Base-by-base conservation (phyloP, 176 grass and related monocot genomes). In the Aegilops tauschii region DNA sequence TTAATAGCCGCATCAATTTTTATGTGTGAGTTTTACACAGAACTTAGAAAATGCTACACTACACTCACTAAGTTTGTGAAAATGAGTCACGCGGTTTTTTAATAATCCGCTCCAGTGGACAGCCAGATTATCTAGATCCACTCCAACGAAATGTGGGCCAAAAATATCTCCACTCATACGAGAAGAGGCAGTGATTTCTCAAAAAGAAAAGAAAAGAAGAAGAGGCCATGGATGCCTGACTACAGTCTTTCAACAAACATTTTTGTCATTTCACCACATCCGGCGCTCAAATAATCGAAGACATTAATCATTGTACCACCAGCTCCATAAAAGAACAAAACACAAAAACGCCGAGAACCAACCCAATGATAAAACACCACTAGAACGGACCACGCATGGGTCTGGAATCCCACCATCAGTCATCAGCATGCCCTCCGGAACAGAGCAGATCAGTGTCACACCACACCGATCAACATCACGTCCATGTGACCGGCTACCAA, bases 401-500 rank as follows among this genome's bases (percentile, higher is more conserved):
- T 4, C 47, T 0, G 47, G 47, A 12, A 50, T 50, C 13, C 47
- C 47, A 49, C 45, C 45, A 16, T 50, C 16, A 50, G 47, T 12
- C 45, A 16, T 50, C 16, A 50, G 47, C 47, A 50, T 74, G 59
- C 61, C 85, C 59, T 68, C 35, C 56, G 47, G 56, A 79, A 39
- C 28, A 52, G 5, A 70, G 9, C 80, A 87, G 44, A 13, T 65
- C 8, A 6, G 67, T 17, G 47, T 74, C 77, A 9, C 88, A 59
- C 39, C 78, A 29, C 56, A 0, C 18, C 56, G 56, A 61, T 83
- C 25, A 32, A 28, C 72, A 27, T 63, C 56, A 59, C 7, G 56
- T 3, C 56, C 45, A 36, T 2, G 81, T 39, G 90, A 91, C 32
- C 28, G 5, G 70, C 70, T 18, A 91, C 82, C 86, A 85, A 91